phyloP scores from a whole-genome alignment of 768 basidiomycete genomes.

The Cyclocybe aegerita region DNA sequence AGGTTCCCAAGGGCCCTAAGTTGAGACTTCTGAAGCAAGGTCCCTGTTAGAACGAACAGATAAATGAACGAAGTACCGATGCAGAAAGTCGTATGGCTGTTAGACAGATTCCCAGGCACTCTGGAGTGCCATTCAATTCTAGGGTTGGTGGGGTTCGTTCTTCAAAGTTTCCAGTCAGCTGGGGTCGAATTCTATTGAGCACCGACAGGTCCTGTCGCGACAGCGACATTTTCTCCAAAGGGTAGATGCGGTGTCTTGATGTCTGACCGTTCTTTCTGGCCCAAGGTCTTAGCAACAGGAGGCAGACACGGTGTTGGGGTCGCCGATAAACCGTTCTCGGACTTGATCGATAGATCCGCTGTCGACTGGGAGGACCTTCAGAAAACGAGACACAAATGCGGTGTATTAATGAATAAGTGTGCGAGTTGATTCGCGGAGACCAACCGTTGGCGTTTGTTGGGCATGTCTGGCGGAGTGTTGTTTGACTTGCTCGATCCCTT shows the following conservation, averaged over 20 bases:
- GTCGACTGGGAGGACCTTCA: slow-evolving; percentile 47
- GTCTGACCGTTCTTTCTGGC: slow-evolving; percentile 42
- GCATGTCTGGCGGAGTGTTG: slow-evolving; percentile 65
- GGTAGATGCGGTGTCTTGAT: slow-evolving; percentile 62
- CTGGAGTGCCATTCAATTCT: too few species aligned
- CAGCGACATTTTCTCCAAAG: slow-evolving; percentile 59
- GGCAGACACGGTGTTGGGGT: slow-evolving; percentile 23
- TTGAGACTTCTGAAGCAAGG: slow-evolving; percentile 14
- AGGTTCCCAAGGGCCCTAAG: slow-evolving; percentile 2
- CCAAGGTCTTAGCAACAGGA: slow-evolving; percentile 32
- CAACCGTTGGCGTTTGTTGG: slow-evolving; percentile 83
- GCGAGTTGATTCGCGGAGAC: slow-evolving; percentile 33
- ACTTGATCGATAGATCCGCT: slow-evolving; percentile 36
- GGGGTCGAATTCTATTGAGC: slow-evolving; percentile 29
- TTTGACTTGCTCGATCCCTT: slow-evolving; percentile 64
- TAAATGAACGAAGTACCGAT: slow-evolving; percentile 43
- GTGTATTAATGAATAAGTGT: slow-evolving; percentile 23
- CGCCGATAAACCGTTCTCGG: slow-evolving; percentile 38
- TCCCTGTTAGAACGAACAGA: slow-evolving; percentile 39
- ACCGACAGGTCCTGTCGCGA: slow-evolving; percentile 45
- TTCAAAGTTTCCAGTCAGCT: too few species aligned
- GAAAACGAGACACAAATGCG: slow-evolving; percentile 21
- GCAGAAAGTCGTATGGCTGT: slow-evolving; percentile 18
- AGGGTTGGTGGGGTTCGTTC: too few species aligned
- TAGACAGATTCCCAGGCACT: too few species aligned